Percentiles rank a stretch among this genome's conserved stretches.
Conservation (phyloP, 2,329 filamentous ascomycete species). For the Aspergillus felis region DNA sequence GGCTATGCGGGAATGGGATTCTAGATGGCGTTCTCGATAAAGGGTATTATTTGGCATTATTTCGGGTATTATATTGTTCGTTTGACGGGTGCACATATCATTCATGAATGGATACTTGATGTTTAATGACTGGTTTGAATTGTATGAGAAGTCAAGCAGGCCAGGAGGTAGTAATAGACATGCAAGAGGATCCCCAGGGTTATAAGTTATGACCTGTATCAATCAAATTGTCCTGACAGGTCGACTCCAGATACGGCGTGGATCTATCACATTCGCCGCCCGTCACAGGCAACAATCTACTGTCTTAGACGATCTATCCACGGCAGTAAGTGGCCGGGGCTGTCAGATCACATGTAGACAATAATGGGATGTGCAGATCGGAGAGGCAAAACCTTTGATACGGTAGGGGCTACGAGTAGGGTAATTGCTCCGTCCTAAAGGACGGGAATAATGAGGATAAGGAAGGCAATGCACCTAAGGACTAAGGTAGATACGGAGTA, state of each 20-base stretch:
- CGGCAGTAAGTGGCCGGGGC: not conserved
- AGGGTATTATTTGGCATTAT: not conserved
- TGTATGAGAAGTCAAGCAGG: too few relatives aligned
- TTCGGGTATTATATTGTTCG: not conserved
- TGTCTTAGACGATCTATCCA: not conserved
- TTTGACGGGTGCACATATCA: not conserved
- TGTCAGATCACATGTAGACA: not conserved
- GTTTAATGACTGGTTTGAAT: too few relatives aligned
- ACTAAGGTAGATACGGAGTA: too few relatives aligned
- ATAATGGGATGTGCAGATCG: not conserved
- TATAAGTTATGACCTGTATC: too few relatives aligned
- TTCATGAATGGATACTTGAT: not conserved
- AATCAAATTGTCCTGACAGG: not conserved
- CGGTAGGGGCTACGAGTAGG: not conserved
- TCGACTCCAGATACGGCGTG: not conserved
- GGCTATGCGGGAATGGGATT: not conserved
- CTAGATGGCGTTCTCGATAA: not conserved
- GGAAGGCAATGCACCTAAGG: too few relatives aligned
- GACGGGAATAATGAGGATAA: too few relatives aligned
- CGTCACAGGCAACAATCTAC: not conserved
- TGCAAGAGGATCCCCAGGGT: too few relatives aligned
- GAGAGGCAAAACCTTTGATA: not conserved
- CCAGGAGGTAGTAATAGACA: too few relatives aligned
- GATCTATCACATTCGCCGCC: not conserved
- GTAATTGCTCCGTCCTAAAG: not conserved